Evolutionary conservation across 768 basidiomycete species (phyloP).

Genomic region (Daedalea quercina): DNA sequence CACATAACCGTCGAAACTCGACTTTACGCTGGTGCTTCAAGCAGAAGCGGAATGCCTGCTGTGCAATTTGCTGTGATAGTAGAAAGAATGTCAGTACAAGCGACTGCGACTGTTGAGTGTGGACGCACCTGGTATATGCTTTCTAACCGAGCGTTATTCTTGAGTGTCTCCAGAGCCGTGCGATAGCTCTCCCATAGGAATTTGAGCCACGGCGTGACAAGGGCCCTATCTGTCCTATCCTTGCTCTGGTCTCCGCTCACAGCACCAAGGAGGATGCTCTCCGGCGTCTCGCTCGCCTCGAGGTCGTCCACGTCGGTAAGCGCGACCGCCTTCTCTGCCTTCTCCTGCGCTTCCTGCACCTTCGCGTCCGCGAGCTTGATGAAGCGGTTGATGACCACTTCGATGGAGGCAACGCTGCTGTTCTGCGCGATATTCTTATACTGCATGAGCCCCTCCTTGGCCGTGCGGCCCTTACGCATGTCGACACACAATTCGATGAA

Average conservation of each 20-base stretch:
- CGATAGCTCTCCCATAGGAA: constrained; percentile 99
- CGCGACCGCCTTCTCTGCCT: constrained; percentile 67
- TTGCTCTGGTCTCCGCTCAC: constrained; percentile 88
- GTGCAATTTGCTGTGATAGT: constrained; percentile 73
- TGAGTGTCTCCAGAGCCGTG: constrained; percentile 90
- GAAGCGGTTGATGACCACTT: constrained; percentile 84
- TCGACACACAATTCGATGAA: constrained; percentile 96
- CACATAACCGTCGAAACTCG: constrained; percentile 95
- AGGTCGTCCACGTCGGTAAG: constrained; percentile 87
- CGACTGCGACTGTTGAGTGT: background rate
- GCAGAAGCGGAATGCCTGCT: constrained; percentile 97
- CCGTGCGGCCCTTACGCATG: constrained; percentile 87
- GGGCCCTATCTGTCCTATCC: constrained; percentile 88
- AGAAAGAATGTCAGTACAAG: constrained; percentile 4
- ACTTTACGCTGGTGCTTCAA: constrained; percentile 89
- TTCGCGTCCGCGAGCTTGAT: constrained; percentile 75
- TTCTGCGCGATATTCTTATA: constrained; percentile 99
- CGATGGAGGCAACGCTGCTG: constrained; percentile 84
- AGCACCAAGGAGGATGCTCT: constrained; percentile 84
- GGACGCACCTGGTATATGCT: constrained; percentile 80
- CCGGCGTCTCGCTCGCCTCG: constrained; percentile 92
- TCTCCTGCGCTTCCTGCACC: constrained; percentile 80
- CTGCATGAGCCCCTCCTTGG: constrained; percentile 93
- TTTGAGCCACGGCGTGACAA: constrained; percentile 96
- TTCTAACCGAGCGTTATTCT: constrained; percentile 92